Evolutionary conservation across 495 filamentous ascomycete species (phyloP).

Genomic region (Penicillium daleae): DNA sequence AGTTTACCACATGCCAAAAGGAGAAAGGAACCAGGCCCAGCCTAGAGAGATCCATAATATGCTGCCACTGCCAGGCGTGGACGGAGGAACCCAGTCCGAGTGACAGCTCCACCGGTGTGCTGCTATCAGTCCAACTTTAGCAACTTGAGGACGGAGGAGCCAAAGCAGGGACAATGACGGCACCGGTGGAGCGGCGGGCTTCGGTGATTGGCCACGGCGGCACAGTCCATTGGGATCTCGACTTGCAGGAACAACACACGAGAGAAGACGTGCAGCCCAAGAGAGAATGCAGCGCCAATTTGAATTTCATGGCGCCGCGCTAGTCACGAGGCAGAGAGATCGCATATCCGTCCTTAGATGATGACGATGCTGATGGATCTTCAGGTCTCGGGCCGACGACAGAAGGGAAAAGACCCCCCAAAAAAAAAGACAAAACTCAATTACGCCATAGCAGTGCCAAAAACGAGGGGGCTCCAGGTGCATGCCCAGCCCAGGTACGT

Average conservation of each 20-base stretch:
- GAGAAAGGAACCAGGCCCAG: too few species aligned
- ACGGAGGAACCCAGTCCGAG: slow-evolving; percentile 9
- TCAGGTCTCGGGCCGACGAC: neutral
- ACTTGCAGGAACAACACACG: slow-evolving; percentile 9
- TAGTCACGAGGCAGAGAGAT: neutral
- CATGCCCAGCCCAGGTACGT: slow-evolving; percentile 10
- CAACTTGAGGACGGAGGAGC: neutral
- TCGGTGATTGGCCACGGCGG: slow-evolving; percentile 12
- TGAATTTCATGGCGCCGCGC: neutral
- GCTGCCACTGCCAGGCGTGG: too few species aligned
- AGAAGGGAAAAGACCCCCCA: neutral
- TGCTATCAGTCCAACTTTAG: neutral
- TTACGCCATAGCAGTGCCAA: slow-evolving; percentile 26
- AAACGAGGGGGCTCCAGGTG: slow-evolving; percentile 13
- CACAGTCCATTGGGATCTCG: slow-evolving; percentile 15
- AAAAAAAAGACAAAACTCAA: slow-evolving; percentile 4
- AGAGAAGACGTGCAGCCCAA: too few species aligned
- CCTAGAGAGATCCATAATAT: too few species aligned
- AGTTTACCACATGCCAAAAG: too few species aligned
- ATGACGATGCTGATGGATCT: too few species aligned
- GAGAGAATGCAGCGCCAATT: slow-evolving; percentile 3
- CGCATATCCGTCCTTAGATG: neutral
- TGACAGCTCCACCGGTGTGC: slow-evolving; percentile 14
- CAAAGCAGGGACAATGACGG: slow-evolving; percentile 25
- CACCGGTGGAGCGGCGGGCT: slow-evolving; percentile 17